Evolutionary conservation across 805 yeast genomes (phyloP), one percentile per base, ranked within the genome.

Genomic region (Candida palmyrensis): DNA sequence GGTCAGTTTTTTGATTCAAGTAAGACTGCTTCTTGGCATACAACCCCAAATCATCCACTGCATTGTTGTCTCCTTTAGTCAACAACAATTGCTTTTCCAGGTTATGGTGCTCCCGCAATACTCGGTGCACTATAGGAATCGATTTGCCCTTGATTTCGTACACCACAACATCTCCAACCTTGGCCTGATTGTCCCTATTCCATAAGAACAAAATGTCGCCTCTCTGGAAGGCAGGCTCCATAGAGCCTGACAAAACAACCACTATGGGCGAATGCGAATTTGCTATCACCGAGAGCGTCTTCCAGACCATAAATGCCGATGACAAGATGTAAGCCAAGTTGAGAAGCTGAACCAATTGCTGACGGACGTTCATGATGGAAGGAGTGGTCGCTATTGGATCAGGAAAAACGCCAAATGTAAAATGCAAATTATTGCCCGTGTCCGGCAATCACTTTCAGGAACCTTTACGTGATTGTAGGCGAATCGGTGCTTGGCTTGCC

Each of bases 201-300:
- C 96, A 89, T 36, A 92, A 66, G 49, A 92, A 80, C 40, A 92
- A 63, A 12, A 92, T 81, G 55, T 92, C 98, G 32, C 98, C 98
- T 61, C 98, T 76, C 61, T 92, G 97, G 71, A 92, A 92, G 2
- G 98, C 98, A 2, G 98, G 98, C 57, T 92, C 98, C 98, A 92
- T 92, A 2, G 97, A 90, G 5, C 98, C 98, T 1, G 97, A 88
- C 30, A 92, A 73, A 7, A 92, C 98, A 18, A 92, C 98, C 14
- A 92, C 98, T 16, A 92, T 77, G 14, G 98, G 98, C 1, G 97
- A 85, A 40, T 85, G 80, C 0, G 96, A 79, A 59, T 86, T 78
- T 8, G 96, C 71, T 1, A 79, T 66, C 3, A 90, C 65, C 1
- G 87, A 77, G 11, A 90, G 66, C 0, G 84, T 75, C 52, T 86